Evolutionary conservation across 441 rosid genomes (phyloP), one percentile per base, ranked within the genome.

Genomic region (Sinapis alba): DNA sequence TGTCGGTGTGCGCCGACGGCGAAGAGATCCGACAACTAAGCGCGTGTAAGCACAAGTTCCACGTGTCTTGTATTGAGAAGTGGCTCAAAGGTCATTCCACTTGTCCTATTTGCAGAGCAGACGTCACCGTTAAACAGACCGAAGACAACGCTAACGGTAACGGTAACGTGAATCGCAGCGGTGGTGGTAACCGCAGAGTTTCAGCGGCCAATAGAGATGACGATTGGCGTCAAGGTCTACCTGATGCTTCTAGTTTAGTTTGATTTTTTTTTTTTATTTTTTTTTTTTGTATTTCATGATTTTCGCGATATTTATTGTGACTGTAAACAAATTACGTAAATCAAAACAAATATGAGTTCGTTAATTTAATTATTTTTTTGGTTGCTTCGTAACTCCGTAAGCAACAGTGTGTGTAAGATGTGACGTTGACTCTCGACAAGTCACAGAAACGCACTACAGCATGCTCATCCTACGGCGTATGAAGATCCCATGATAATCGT

Each of bases 81-180:
- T 94, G 98, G 98, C 81, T 94, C 9, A 82, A 50, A 30, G 82
- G 83, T 41, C 83, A 89, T 30, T 36, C 86, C 5, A 88, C 75
- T 73, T 94, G 98, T 38, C 98, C 98, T 2, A 79, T 87, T 69
- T 94, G 98, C 71, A 86, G 98, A 0, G 90, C 94, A 21, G 27
- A 81, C 27, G 87, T 89, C 58, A 3, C 80, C 23, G 80, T 62
- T 20, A 83, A 77, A 78, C 80, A 53, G 13, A 76, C 83, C 2
- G 75, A 68, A 56, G 2, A 62, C 1, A 47, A 65, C 69, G 54
- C 16, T 26, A 63, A 71, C 50, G 64, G 2, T 34, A 58, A 71
- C 77, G 68, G 30, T 13, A 68, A 53, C 78, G 78, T 34, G 12
- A 79, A 65, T 70, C 75, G 79, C 15, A 26, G 62, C 24, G 51